Conservation (phyloP, 192 early-diverging fungal genomes). For the Funneliformis mosseae region DNA sequence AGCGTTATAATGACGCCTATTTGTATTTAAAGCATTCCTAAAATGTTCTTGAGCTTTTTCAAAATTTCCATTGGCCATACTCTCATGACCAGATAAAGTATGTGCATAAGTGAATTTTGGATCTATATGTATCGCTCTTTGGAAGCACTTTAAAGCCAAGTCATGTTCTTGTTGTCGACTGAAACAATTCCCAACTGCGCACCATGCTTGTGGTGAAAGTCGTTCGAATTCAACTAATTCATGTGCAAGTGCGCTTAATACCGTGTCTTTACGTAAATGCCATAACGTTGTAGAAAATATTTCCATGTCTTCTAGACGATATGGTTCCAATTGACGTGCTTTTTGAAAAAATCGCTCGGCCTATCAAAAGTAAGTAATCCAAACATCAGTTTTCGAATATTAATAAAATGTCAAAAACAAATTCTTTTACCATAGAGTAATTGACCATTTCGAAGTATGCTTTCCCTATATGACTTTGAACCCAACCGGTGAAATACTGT, state of each 20-base stretch:
- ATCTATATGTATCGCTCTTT: slow-evolving; percentile 73
- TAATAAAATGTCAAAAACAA: neutral
- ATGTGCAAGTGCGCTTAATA: slow-evolving; percentile 74
- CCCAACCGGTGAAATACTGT: slow-evolving; percentile 43
- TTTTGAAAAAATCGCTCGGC: slow-evolving; percentile 57
- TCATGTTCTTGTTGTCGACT: slow-evolving; percentile 77
- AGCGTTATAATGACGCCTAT: slow-evolving; percentile 81
- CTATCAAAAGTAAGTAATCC: slow-evolving; percentile 33
- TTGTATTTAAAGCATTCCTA: slow-evolving; percentile 67
- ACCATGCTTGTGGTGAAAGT: slow-evolving; percentile 80
- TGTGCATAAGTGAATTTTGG: slow-evolving; percentile 75
- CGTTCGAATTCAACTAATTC: slow-evolving; percentile 67
- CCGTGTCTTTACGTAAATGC: slow-evolving; percentile 77
- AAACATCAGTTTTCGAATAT: neutral
- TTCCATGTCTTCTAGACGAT: slow-evolving; percentile 79
- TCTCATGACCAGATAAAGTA: slow-evolving; percentile 85
- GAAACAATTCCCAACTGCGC: slow-evolving; percentile 71
- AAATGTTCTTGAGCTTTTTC: slow-evolving; percentile 77
- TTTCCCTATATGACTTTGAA: slow-evolving; percentile 47
- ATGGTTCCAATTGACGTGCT: slow-evolving; percentile 66
- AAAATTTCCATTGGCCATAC: slow-evolving; percentile 68
- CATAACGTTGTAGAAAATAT: slow-evolving; percentile 83
- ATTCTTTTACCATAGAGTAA: slow-evolving; percentile 39
- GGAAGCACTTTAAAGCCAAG: slow-evolving; percentile 75
- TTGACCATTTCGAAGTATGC: slow-evolving; percentile 45